phyloP scores from a whole-genome alignment of 768 basidiomycete genomes.

The Mycena crocata region DNA sequence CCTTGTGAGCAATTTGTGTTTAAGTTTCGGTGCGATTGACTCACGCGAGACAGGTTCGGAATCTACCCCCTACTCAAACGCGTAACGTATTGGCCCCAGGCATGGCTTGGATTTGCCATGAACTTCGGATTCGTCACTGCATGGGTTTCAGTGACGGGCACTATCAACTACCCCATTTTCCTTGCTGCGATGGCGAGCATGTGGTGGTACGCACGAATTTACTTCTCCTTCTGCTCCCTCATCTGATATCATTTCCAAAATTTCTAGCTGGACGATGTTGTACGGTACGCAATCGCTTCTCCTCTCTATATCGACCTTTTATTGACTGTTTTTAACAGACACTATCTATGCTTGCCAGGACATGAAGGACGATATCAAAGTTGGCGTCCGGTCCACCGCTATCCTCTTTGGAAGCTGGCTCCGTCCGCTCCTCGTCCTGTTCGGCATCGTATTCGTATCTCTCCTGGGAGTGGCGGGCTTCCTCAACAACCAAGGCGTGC shows the following conservation, averaged over 20 bases:
- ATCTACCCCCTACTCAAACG: conserved; percentile 68
- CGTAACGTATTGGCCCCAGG: conserved; percentile 70
- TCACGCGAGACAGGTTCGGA: conserved; percentile 44
- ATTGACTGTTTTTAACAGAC: conserved; percentile 46
- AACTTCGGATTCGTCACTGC: conserved; percentile 64
- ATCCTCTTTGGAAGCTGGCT: conserved; percentile 75
- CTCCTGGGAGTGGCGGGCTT: conserved; percentile 65
- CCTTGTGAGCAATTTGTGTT: conserved; percentile 47
- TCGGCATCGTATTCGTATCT: conserved; percentile 63
- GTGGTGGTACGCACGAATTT: conserved; percentile 56
- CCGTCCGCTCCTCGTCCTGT: conserved; percentile 63
- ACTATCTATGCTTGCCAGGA: conserved; percentile 87
- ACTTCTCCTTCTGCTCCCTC: not conserved
- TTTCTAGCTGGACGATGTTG: conserved; percentile 28
- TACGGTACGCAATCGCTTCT: conserved; percentile 13
- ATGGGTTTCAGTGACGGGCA: conserved; percentile 55
- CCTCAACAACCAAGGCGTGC: conserved; percentile 61
- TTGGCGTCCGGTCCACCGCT: conserved; percentile 82
- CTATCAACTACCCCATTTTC: conserved; percentile 47
- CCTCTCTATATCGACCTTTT: no score
- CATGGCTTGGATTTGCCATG: conserved; percentile 71
- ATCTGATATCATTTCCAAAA: conserved; percentile 29
- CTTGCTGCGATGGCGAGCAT: conserved; percentile 51
- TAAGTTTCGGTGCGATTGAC: not conserved
- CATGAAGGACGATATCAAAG: conserved; percentile 76